Conservation (phyloP, 2,329 filamentous ascomycete genomes). For the Aspergillus sp. region DNA sequence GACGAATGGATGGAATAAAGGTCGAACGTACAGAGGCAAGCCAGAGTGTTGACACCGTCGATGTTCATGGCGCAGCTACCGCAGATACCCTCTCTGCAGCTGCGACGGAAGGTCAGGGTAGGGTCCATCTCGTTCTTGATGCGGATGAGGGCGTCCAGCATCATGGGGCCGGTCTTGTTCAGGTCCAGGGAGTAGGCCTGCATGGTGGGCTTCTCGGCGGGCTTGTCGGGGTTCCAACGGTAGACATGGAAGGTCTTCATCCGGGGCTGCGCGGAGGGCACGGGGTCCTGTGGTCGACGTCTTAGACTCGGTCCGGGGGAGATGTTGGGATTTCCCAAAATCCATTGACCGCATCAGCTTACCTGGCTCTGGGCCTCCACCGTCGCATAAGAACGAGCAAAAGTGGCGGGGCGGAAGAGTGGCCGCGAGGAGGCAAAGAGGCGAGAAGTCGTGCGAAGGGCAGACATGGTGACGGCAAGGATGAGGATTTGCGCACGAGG, state of each 20-base stretch:
- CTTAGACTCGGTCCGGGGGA: conserved; percentile 32
- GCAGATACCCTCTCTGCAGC: conserved; percentile 97
- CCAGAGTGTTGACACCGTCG: conserved; percentile 95
- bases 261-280: conserved; percentile 54
- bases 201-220: conserved; percentile 90
- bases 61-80: conserved; percentile 99
- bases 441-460: conserved; percentile 48
- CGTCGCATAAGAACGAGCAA: conserved; percentile 48
- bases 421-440: conserved; percentile 42
- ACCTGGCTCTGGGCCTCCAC: conserved; percentile 36
- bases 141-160: conserved; percentile 91
- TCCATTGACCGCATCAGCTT: conserved; percentile 17
- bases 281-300: conserved; percentile 61
- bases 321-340: not conserved
- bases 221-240: conserved; percentile 95
- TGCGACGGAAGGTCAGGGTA: conserved; percentile 91
- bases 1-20: not conserved
- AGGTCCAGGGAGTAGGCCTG: conserved; percentile 92
- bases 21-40: conserved; percentile 83
- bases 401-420: conserved; percentile 39
- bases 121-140: conserved; percentile 99
- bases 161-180: conserved; percentile 99
- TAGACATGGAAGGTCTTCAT: conserved; percentile 98
- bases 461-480: conserved; percentile 46
- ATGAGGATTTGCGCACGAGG: conserved; percentile 11